These are phyloP conservation scores for Aspergillus floridensis DNA, from an alignment of 2,329 filamentous ascomycete genomes.

Conservation along the genomic window DNA sequence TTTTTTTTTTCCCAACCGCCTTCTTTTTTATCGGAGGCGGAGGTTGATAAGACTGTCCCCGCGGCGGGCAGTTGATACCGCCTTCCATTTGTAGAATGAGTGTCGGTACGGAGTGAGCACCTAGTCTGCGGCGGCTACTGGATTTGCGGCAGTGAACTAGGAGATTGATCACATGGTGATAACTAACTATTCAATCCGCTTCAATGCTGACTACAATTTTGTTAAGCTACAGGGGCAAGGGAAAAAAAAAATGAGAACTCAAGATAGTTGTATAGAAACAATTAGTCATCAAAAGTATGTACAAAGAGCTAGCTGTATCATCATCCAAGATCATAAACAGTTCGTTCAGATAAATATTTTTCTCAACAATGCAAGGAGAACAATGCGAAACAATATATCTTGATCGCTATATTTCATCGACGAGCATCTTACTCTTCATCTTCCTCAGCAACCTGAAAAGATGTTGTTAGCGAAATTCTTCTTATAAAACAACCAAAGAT, in stretches of 20 bases:
- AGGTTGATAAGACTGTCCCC: slow-evolving; percentile 3
- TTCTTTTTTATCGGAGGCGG: slow-evolving; percentile 7
- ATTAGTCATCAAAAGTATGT: slow-evolving; percentile 14
- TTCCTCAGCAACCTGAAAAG: slow-evolving; percentile 39
- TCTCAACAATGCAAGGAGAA: slow-evolving; percentile 5
- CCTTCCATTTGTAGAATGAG: background rate
- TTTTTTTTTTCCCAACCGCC: background rate
- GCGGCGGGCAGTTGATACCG: background rate
- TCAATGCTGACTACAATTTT: no score
- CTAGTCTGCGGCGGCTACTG: no score
- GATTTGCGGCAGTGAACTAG: no score
- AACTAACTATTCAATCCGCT: no score
- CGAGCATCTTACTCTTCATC: slow-evolving; percentile 33
- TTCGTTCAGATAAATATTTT: background rate
- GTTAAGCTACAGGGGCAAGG: no score
- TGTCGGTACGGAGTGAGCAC: no score
- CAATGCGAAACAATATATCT: background rate
- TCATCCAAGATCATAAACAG: slow-evolving; percentile 7
- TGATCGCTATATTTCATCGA: background rate
- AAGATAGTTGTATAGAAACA: background rate
- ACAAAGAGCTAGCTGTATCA: slow-evolving; percentile 14
- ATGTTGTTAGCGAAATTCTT: slow-evolving; percentile 19
- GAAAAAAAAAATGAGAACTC: no score
- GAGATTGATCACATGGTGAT: background rate
- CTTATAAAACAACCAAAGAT: background rate